These are phyloP conservation scores for Plenodomus biglobosus DNA, from an alignment of 2,329 filamentous ascomycete species.

Conservation along the genomic window DNA sequence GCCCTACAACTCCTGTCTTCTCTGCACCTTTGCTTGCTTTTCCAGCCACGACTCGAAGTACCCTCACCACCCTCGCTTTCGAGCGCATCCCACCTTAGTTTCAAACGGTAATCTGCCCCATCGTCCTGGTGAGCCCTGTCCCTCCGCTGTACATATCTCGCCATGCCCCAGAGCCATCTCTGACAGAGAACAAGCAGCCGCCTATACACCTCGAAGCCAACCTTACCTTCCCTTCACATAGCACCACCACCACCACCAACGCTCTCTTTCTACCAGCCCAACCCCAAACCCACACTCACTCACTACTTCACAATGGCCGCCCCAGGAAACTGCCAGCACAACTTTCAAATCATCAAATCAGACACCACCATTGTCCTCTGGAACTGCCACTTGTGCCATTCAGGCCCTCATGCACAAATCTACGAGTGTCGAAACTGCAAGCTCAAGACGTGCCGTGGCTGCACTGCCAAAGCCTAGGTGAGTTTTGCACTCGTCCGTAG, in stretches of 20 bases:
- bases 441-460: constrained; percentile 53
- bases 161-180: constrained; percentile 15
- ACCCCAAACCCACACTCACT: constrained; percentile 2
- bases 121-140: constrained; percentile 23
- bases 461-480: constrained; percentile 48
- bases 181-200: constrained; percentile 29
- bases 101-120: constrained; percentile 25
- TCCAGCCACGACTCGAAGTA: constrained; percentile 38
- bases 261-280: constrained; percentile 1
- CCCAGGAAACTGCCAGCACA: constrained; percentile 52
- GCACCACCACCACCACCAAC: not conserved
- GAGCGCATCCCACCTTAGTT: constrained; percentile 28
- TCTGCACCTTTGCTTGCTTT: constrained; percentile 38
- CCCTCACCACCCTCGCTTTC: constrained; percentile 26
- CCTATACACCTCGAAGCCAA: constrained; percentile 4
- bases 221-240: no score
- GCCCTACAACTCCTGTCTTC: constrained; percentile 18
- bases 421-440: constrained; percentile 56
- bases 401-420: constrained; percentile 54
- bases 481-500: constrained; percentile 3
- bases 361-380: constrained; percentile 55
- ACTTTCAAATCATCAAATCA: constrained; percentile 55
- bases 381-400: constrained; percentile 57
- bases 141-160: constrained; percentile 29
- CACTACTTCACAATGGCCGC: constrained; percentile 47